Conservation (phyloP, 78 protist genomes). For the Polysphondylium violaceum region DNA sequence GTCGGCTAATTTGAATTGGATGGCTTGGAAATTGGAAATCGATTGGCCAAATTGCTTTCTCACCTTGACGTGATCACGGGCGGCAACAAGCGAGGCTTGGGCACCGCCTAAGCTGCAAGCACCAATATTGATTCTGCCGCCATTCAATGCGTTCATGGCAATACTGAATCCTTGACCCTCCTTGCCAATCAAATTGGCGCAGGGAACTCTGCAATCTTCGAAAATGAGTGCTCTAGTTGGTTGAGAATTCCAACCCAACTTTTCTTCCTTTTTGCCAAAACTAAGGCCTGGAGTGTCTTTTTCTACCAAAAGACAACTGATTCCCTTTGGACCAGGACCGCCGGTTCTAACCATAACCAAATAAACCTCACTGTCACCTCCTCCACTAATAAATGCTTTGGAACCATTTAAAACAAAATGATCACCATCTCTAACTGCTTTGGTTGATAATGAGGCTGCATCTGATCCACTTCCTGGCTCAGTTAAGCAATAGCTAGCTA, state of each 20-base stretch:
- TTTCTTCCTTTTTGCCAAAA: slow-evolving; percentile 91
- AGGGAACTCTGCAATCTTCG: slow-evolving; percentile 91
- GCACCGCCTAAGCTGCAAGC: slow-evolving; percentile 95
- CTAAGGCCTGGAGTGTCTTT: slow-evolving; percentile 89
- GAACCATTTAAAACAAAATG: slow-evolving; percentile 90
- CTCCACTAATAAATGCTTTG: slow-evolving; percentile 97
- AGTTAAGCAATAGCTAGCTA: slow-evolving; percentile 93
- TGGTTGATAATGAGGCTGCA: slow-evolving; percentile 91
- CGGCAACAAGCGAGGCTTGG: slow-evolving; percentile 72
- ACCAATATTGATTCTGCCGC: slow-evolving; percentile 93
- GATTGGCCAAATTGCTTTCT: slow-evolving; percentile 90
- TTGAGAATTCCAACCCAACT: slow-evolving; percentile 91
- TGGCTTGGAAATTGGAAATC: slow-evolving; percentile 81
- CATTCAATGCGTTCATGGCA: slow-evolving; percentile 97
- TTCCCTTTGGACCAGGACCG: slow-evolving; percentile 87
- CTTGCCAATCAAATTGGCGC: slow-evolving; percentile 84
- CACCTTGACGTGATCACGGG: slow-evolving; percentile 82
- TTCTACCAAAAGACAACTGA: slow-evolving; percentile 90
- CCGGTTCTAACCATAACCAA: slow-evolving; percentile 95
- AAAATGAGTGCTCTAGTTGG: slow-evolving; percentile 91
- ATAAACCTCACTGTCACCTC: slow-evolving; percentile 90
- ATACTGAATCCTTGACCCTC: slow-evolving; percentile 97
- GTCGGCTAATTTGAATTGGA: slow-evolving; percentile 93
- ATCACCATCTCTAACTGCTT: slow-evolving; percentile 87
- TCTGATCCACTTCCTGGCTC: slow-evolving; percentile 95